Evolutionary conservation across 1,284 basidiomycete genomes (phyloP).

Genomic region (Cystobasidium pallidum): DNA sequence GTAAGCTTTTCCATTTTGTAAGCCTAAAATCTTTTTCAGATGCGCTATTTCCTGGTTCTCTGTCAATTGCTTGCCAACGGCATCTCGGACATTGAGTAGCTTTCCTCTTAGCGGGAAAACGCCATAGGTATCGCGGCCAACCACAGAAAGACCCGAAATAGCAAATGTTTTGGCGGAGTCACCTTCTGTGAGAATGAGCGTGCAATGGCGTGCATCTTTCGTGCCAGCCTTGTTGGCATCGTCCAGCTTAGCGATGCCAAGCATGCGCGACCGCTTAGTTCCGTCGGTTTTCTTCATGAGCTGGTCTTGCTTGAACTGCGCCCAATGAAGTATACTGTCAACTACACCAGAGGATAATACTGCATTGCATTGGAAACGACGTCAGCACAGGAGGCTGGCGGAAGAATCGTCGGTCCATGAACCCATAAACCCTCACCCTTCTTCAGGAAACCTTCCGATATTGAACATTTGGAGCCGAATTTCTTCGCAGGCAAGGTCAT

Average conservation of each 20-base stretch:
- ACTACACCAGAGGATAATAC: constrained; percentile 89
- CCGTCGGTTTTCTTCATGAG: constrained; percentile 96
- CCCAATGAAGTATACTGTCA: constrained; percentile 92
- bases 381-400: not conserved
- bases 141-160: constrained; percentile 89
- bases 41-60: constrained; percentile 97
- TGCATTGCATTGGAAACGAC: constrained; percentile 54
- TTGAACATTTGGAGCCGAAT: constrained; percentile 83
- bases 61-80: constrained; percentile 92
- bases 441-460: constrained; percentile 94
- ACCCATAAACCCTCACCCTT: constrained; percentile 69
- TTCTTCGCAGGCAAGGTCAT: constrained; percentile 85
- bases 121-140: constrained; percentile 94
- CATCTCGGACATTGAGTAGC: constrained; percentile 95
- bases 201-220: constrained; percentile 77
- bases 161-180: constrained; percentile 98
- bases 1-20: constrained; percentile 94
- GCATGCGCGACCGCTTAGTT: constrained; percentile 80
- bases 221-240: constrained; percentile 98
- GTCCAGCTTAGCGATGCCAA: constrained; percentile 89
- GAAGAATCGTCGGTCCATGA: constrained; percentile 5
- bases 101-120: constrained; percentile 98
- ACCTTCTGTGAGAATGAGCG: constrained; percentile 97
- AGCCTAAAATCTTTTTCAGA: constrained; percentile 96
- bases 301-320: constrained; percentile 95